Evolutionary conservation across 495 filamentous ascomycete genomes (phyloP).

Genomic region (Penicillium manginii): DNA sequence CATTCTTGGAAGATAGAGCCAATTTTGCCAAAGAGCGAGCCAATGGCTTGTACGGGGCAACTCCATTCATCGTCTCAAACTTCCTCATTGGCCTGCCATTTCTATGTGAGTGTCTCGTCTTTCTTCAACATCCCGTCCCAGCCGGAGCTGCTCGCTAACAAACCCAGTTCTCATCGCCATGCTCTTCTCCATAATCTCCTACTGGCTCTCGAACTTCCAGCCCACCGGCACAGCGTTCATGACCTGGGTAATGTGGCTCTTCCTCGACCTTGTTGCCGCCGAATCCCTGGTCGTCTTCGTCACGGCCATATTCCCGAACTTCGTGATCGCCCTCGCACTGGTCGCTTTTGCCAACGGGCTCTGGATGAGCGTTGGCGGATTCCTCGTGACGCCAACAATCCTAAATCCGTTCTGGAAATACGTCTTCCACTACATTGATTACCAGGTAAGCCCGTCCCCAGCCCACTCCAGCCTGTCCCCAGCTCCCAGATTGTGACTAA

Average conservation of each 20-base stretch:
- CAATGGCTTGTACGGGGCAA: constrained; percentile 77
- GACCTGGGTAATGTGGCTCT: constrained; percentile 83
- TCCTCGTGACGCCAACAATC: constrained; percentile 69
- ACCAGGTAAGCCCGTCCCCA: constrained; percentile 52
- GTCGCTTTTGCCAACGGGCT: constrained; percentile 83
- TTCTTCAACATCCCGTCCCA: not conserved
- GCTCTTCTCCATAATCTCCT: constrained; percentile 72
- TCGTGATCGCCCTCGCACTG: constrained; percentile 74
- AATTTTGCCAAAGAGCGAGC: constrained; percentile 78
- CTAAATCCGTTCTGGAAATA: constrained; percentile 85
- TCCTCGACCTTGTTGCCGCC: constrained; percentile 79
- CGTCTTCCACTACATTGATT: constrained; percentile 83
- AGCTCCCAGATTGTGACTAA: not conserved
- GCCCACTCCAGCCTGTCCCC: not conserved
- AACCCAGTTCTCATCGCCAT: constrained; percentile 65
- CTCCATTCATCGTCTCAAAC: constrained; percentile 73
- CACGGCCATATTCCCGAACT: constrained; percentile 71
- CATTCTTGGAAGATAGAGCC: constrained; percentile 78
- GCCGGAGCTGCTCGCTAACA: not conserved
- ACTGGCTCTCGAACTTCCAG: constrained; percentile 80
- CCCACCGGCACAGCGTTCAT: constrained; percentile 68
- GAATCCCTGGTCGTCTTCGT: constrained; percentile 80
- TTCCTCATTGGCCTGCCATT: constrained; percentile 82
- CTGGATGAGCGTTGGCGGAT: constrained; percentile 84
- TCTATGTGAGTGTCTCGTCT: constrained; percentile 47